Evolutionary conservation across 2,329 filamentous ascomycete species (phyloP).

Genomic region (Periconia macrospinosa): DNA sequence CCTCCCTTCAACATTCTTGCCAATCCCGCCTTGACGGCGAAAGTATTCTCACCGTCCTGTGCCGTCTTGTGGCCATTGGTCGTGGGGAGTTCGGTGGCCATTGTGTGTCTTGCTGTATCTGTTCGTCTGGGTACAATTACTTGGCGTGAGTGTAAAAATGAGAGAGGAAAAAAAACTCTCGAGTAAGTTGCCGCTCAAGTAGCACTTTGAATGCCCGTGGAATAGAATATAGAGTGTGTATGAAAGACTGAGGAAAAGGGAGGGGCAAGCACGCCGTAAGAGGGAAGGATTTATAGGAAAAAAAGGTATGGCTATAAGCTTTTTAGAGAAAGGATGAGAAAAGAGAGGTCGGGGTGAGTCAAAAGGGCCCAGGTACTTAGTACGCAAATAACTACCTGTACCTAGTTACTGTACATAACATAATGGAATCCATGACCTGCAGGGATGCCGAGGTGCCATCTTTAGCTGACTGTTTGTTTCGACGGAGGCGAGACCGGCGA

Average conservation of each 20-base stretch:
- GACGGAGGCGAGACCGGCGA: constrained; percentile 6
- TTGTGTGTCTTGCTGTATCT: constrained; percentile 23
- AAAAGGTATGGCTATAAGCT: too few relatives aligned
- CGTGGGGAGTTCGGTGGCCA: constrained; percentile 53
- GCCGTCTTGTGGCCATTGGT: constrained; percentile 44
- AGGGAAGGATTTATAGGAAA: too few relatives aligned
- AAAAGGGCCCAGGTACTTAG: too few relatives aligned
- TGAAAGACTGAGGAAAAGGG: not conserved
- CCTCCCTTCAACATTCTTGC: constrained; percentile 99
- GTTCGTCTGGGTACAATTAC: not conserved
- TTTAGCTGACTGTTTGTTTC: not conserved
- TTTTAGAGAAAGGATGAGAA: too few relatives aligned
- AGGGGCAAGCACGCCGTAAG: too few relatives aligned
- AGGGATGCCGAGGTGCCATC: not conserved
- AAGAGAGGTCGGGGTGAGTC: too few relatives aligned
- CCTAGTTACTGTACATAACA: too few relatives aligned
- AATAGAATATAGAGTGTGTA: not conserved
- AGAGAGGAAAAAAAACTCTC: not conserved
- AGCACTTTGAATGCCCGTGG: not conserved
- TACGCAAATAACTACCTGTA: too few relatives aligned
- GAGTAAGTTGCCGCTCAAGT: not conserved
- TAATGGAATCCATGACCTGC: not conserved
- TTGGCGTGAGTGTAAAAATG: not conserved
- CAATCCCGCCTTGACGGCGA: constrained; percentile 90
- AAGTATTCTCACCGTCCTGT: constrained; percentile 58